These are phyloP conservation scores for Rutstroemia sp. DNA, from an alignment of 2,329 filamentous ascomycete genomes.

Conservation along the genomic window DNA sequence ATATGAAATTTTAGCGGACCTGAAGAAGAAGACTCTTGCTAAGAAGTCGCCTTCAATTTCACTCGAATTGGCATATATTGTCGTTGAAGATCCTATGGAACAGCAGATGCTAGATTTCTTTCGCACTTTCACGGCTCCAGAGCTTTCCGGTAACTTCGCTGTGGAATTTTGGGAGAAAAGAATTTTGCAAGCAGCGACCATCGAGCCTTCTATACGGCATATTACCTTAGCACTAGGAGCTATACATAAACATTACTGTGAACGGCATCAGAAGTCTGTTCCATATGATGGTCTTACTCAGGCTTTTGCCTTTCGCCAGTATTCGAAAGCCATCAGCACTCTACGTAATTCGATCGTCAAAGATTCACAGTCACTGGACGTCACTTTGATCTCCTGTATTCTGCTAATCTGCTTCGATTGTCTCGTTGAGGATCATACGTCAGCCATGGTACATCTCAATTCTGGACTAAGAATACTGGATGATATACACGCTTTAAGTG, in stretches of 20 bases:
- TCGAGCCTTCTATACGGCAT: conserved; percentile 24
- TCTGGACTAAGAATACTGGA: conserved; percentile 25
- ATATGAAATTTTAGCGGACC: conserved; percentile 14
- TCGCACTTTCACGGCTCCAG: conserved; percentile 18
- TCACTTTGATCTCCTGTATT: conserved; percentile 54
- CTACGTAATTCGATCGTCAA: conserved; percentile 23
- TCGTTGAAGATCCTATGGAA: conserved; percentile 18
- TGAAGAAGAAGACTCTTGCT: background rate
- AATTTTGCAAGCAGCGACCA: conserved; percentile 18
- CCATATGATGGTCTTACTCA: conserved; percentile 10
- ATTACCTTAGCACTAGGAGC: conserved; percentile 26
- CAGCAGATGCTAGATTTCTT: conserved; percentile 21
- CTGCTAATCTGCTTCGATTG: conserved; percentile 58
- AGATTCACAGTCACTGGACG: conserved; percentile 18
- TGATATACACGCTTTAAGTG: conserved; percentile 16
- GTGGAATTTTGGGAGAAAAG: conserved; percentile 23
- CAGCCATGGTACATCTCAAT: conserved; percentile 25
- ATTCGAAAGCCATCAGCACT: conserved; percentile 44
- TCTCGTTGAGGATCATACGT: conserved; percentile 22
- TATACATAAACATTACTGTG: conserved; percentile 22
- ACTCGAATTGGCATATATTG: background rate
- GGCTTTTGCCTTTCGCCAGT: conserved; percentile 49
- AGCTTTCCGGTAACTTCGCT: conserved; percentile 20
- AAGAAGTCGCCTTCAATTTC: background rate
- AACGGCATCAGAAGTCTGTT: conserved; percentile 38